These are phyloP conservation scores for Hypoxylon fragiforme DNA, from an alignment of 495 filamentous ascomycete genomes.

Conservation along the genomic window DNA sequence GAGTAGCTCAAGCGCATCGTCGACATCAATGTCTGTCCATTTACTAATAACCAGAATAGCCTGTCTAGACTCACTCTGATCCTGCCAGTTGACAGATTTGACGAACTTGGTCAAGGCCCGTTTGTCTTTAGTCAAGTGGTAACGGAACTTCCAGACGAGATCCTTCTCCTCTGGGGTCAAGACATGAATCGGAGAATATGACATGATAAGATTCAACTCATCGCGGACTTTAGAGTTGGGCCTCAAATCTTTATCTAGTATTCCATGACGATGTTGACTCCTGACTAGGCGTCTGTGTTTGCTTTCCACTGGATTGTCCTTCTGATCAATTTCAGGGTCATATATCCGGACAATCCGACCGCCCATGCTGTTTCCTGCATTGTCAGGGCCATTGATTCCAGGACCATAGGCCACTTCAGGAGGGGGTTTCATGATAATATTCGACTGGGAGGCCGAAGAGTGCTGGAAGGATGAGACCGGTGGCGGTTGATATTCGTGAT, in stretches of 20 bases:
- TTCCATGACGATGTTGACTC: constrained; percentile 84
- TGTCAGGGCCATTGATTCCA: constrained; percentile 70
- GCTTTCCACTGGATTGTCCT: constrained; percentile 91
- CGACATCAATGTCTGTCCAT: constrained; percentile 97
- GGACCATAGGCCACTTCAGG: constrained; percentile 83
- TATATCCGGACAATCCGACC: constrained; percentile 79
- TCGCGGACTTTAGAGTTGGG: constrained; percentile 96
- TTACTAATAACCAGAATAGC: constrained; percentile 86
- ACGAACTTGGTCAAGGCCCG: constrained; percentile 95
- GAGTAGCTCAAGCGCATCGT: constrained; percentile 92
- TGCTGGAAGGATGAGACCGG: constrained; percentile 72
- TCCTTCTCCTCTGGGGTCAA: constrained; percentile 91
- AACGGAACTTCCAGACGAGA: constrained; percentile 93
- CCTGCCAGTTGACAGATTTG: constrained; percentile 93
- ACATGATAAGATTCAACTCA: constrained; percentile 87
- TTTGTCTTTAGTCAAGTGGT: constrained; percentile 91
- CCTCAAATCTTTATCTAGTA: constrained; percentile 89
- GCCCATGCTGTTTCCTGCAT: constrained; percentile 53
- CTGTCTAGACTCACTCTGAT: constrained; percentile 81
- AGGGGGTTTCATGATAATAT: constrained; percentile 70
- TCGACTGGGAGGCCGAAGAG: constrained; percentile 63
- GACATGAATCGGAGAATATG: constrained; percentile 88
- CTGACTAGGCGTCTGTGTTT: constrained; percentile 91
- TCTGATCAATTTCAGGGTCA: constrained; percentile 86
- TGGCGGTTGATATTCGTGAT: constrained; percentile 87